phyloP scores from a whole-genome alignment of 1,284 basidiomycete genomes.

The Neonothopanus nambi region DNA sequence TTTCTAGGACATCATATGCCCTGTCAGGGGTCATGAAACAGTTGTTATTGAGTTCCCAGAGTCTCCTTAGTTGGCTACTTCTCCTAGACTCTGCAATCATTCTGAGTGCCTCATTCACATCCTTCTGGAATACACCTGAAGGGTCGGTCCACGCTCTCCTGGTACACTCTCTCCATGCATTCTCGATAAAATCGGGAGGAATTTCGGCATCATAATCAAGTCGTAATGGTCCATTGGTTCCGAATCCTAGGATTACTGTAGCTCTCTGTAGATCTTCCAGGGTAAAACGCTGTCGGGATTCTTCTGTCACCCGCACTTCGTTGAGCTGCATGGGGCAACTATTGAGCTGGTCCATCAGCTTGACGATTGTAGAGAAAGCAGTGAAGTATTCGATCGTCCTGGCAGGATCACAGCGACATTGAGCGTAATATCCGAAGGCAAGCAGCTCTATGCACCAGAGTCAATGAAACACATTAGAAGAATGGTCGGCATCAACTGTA shows the following conservation, averaged over 20 bases:
- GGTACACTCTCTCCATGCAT: conserved; percentile 66
- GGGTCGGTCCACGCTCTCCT: conserved; percentile 62
- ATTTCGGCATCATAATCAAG: conserved; percentile 69
- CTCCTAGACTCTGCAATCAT: conserved; percentile 62
- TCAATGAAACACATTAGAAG: conserved; percentile 2
- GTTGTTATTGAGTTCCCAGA: conserved; percentile 54
- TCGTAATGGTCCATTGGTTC: conserved; percentile 53
- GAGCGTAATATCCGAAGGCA: conserved; percentile 72
- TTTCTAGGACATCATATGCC: conserved; percentile 75
- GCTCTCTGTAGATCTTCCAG: conserved; percentile 50
- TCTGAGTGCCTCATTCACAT: conserved; percentile 64
- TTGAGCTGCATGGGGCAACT: conserved; percentile 49
- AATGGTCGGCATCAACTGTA: conserved; percentile 17
- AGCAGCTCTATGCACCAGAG: conserved; percentile 52
- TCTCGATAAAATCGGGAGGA: conserved; percentile 64
- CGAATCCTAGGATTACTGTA: conserved; percentile 61
- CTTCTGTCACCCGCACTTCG: conserved; percentile 57
- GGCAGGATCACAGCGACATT: conserved; percentile 74
- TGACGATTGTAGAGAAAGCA: conserved; percentile 51
- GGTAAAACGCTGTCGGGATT: conserved; percentile 64
- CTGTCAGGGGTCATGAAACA: conserved; percentile 67
- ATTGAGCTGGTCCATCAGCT: conserved; percentile 45
- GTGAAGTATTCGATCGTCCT: conserved; percentile 64
- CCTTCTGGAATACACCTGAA: conserved; percentile 40
- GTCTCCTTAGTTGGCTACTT: conserved; percentile 46